A percentile compares a stretch with the other conserved stretches of the same genome.
phyloP scores from a whole-genome alignment of 164 flowering plant species.

The Magnolia officinalis region DNA sequence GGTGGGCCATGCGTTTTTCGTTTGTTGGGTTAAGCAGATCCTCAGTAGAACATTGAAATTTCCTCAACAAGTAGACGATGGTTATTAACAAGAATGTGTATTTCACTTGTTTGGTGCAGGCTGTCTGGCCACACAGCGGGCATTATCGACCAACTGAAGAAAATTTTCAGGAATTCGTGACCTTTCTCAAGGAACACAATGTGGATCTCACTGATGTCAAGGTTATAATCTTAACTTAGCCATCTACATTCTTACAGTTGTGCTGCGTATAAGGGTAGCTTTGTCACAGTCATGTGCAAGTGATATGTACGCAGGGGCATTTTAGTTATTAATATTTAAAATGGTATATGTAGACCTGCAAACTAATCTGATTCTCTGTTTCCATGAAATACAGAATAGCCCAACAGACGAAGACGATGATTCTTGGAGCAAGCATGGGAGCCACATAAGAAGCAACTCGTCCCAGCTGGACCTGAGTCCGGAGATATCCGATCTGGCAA shows the following conservation, averaged over 20 bases:
- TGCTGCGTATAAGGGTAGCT: no score
- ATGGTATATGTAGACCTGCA: no score
- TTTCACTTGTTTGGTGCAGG: constrained; percentile 33
- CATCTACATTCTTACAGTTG: not conserved
- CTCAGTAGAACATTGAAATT: no score
- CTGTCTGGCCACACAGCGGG: constrained; percentile 98
- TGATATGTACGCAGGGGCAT: not conserved
- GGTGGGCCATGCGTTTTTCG: no score
- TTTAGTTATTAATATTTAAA: not conserved
- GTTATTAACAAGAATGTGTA: constrained; percentile 2
- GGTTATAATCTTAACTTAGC: constrained; percentile 34
- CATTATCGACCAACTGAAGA: constrained; percentile 94
- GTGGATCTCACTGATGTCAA: constrained; percentile 72
- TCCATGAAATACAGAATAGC: constrained; percentile 37
- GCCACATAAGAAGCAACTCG: constrained; percentile 5
- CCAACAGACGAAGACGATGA: constrained; percentile 56
- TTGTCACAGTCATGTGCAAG: not conserved
- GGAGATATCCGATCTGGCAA: constrained; percentile 1
- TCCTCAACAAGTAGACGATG: not conserved
- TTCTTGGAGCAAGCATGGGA: not conserved
- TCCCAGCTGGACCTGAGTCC: constrained; percentile 5
- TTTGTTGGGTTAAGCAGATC: no score
- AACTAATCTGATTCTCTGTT: not conserved
- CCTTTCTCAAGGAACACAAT: constrained; percentile 54
- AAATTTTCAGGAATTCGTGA: constrained; percentile 72